Evolutionary conservation across 1,139 yeast species (phyloP).

Genomic region (Lodderomyces theae): DNA sequence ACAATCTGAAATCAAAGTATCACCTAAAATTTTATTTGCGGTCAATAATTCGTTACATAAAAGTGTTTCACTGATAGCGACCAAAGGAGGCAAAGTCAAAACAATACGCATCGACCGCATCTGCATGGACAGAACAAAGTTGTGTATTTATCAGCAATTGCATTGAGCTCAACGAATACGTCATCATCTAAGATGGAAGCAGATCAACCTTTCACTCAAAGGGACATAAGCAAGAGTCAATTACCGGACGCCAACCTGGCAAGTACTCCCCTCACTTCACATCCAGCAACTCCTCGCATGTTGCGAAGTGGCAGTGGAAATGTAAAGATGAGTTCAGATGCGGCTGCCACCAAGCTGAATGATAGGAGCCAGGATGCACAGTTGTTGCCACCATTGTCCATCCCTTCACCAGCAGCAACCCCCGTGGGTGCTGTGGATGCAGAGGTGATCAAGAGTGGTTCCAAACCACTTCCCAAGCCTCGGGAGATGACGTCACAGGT

Average conservation of each 20-base stretch:
- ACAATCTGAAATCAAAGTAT: not conserved
- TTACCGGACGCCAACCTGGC: not conserved
- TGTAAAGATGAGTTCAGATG: slow-evolving; percentile 19
- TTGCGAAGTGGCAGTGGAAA: slow-evolving; percentile 53
- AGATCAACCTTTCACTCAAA: not conserved
- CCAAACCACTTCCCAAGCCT: slow-evolving; percentile 1
- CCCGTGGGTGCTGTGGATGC: slow-evolving; percentile 11
- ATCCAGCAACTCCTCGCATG: slow-evolving; percentile 81
- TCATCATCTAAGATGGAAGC: not conserved
- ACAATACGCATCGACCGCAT: not conserved
- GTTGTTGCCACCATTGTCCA: slow-evolving; percentile 25
- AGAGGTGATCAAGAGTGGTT: not conserved
- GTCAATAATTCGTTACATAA: not conserved
- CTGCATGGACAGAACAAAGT: not conserved
- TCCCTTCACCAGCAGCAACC: slow-evolving; percentile 20
- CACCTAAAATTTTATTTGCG: no score
- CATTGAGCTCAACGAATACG: not conserved
- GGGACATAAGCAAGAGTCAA: slow-evolving; percentile 1
- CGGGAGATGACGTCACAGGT: not conserved
- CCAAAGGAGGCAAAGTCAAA: slow-evolving; percentile 2
- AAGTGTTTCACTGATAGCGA: not conserved
- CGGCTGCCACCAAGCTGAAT: slow-evolving; percentile 2
- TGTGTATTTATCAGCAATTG: not conserved
- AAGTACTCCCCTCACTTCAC: slow-evolving; percentile 12
- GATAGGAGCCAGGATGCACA: slow-evolving; percentile 10